Base-by-base conservation (phyloP, 176 grass and related monocot species). In the Metroxylon sagu region DNA sequence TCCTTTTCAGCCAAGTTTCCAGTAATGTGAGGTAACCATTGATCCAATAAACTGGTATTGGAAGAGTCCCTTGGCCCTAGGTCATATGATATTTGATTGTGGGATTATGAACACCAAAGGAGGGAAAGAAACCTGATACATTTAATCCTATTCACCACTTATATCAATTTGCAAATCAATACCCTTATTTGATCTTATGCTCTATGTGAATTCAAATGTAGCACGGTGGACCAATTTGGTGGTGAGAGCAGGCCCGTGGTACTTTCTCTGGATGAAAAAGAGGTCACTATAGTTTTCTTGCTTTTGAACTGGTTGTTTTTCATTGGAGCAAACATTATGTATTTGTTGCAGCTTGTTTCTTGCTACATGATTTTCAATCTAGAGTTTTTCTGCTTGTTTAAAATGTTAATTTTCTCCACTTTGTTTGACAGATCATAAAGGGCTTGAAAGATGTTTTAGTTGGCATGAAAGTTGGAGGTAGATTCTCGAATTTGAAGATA, bases 381-480 rank as follows among this genome's bases (percentile, higher is more conserved):
- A 43, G 35, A 43, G 7, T 43, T 63, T 26, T 77, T 25, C 12
- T 67, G 16, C 52, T 26, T 60, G 14, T 25, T 18, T 67, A 57
- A 23, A 59, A 43, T 43, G 35, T 43, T 31, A 65, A n/a, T 65
- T 16, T 62, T 23, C 27, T 57, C 59, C 52, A 6, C 48, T 5
- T 54, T 17, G 19, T 54, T 26, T 21, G 2, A 59, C 73, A 90
- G 86, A 87, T 87, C 18, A 87, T 96, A 77, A 72, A 30, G 26
- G 83, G 86, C 26, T 77, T 96, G 5, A 91, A 74, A 76, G 92
- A 97, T 26, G 84, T 91, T 18, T 29, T 97, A 31, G 57, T 97
- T 26, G 87, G 92, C 26, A 91, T 91, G 93, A 97, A 85, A 53
- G 63, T 57, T 0, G 87, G 93, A 91, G 93, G 93, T 97, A 87